These are phyloP conservation scores for Fusarium abutilonis DNA, from an alignment of 2,329 filamentous ascomycete genomes.

Conservation along the genomic window DNA sequence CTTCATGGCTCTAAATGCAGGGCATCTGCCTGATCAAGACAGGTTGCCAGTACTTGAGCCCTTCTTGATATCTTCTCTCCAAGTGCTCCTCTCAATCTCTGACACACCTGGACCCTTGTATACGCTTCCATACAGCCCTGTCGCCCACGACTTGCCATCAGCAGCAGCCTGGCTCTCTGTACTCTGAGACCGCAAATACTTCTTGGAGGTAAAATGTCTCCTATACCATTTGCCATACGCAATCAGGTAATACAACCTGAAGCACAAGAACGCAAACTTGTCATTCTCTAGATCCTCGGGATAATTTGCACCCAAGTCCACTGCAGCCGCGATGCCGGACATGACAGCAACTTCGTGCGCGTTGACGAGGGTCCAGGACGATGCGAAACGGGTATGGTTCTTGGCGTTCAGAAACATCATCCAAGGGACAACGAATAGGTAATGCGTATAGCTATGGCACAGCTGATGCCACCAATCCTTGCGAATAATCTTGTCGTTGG, in stretches of 20 bases:
- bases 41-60: slow-evolving; percentile 51
- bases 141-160: slow-evolving; percentile 65
- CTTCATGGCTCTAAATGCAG: no score
- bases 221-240: slow-evolving; percentile 70
- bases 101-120: slow-evolving; percentile 68
- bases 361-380: slow-evolving; percentile 25
- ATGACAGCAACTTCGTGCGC: slow-evolving; percentile 21
- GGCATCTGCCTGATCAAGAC: slow-evolving; percentile 8
- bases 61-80: slow-evolving; percentile 54
- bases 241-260: slow-evolving; percentile 69
- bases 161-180: slow-evolving; percentile 51
- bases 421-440: slow-evolving; percentile 22
- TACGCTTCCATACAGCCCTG: slow-evolving; percentile 66
- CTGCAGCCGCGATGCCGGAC: slow-evolving; percentile 28
- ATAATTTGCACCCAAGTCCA: slow-evolving; percentile 19
- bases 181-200: slow-evolving; percentile 11
- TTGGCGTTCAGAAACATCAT: slow-evolving; percentile 35
- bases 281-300: slow-evolving; percentile 67
- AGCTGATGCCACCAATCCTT: slow-evolving; percentile 36
- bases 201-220: slow-evolving; percentile 44
- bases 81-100: slow-evolving; percentile 62
- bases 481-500: slow-evolving; percentile 26
- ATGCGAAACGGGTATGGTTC: slow-evolving; percentile 28
- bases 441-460: slow-evolving; percentile 27
- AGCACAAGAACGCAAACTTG: slow-evolving; percentile 67